phyloP scores from a whole-genome alignment of 768 basidiomycete species.

The Thelephora ganbajun region DNA sequence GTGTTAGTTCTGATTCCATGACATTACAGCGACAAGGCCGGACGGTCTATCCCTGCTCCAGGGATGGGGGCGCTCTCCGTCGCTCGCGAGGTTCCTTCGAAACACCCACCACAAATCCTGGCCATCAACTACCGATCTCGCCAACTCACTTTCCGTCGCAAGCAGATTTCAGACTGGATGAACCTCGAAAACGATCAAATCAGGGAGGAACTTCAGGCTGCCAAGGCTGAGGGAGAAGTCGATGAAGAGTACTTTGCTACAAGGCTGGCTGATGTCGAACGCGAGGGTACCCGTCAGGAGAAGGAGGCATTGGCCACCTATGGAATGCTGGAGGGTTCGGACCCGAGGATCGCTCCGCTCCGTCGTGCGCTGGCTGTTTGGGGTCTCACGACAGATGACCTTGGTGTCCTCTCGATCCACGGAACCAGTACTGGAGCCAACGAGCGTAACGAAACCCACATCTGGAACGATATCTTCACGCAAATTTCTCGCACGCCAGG shows the following conservation, averaged over 20 bases:
- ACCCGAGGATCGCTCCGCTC: conserved; percentile 79
- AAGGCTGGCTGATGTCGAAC: conserved; percentile 75
- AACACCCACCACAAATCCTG: conserved; percentile 68
- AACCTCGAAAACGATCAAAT: conserved; percentile 77
- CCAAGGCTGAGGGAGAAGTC: conserved; percentile 37
- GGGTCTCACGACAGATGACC: conserved; percentile 87
- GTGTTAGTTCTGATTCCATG: not conserved
- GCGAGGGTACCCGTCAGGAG: conserved; percentile 85
- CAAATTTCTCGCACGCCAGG: conserved; percentile 80
- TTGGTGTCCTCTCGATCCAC: conserved; percentile 82
- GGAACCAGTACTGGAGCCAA: conserved; percentile 83
- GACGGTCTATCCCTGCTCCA: conserved; percentile 94
- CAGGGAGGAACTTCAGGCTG: conserved; percentile 58
- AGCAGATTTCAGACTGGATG: conserved; percentile 92
- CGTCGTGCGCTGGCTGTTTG: conserved; percentile 94
- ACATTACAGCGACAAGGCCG: conserved; percentile 79
- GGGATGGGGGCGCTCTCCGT: conserved; percentile 86
- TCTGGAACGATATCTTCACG: conserved; percentile 94
- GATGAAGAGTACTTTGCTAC: conserved; percentile 62
- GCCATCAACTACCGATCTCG: conserved; percentile 82
- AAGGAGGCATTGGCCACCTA: conserved; percentile 86
- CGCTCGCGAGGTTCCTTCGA: conserved; percentile 72
- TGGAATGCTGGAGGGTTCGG: conserved; percentile 86
- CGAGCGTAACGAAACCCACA: conserved; percentile 94
- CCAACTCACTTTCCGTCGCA: conserved; percentile 90